Conservation (phyloP, 441 rosid species). For the Jatropha multifida region DNA sequence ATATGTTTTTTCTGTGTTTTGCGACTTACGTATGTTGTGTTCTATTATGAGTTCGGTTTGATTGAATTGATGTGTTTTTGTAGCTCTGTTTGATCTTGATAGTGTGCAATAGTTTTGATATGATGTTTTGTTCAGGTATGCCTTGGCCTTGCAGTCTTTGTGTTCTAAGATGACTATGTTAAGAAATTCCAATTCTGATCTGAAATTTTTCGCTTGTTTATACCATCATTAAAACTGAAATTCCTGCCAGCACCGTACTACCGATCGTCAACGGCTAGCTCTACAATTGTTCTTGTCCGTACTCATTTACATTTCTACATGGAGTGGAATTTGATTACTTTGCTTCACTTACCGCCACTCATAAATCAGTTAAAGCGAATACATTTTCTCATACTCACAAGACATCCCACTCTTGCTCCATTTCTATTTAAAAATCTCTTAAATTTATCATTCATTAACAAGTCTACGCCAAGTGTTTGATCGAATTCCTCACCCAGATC, state of each 20-base stretch:
- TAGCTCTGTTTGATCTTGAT: background rate
- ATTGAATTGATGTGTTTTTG: background rate
- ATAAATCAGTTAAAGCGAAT: background rate
- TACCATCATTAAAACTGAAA: no score
- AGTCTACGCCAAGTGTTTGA: conserved; percentile 11
- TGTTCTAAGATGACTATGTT: background rate
- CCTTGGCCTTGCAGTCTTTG: background rate
- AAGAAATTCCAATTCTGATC: background rate
- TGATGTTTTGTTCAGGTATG: background rate
- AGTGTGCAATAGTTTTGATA: background rate
- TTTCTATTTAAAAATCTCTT: background rate
- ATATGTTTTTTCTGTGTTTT: background rate
- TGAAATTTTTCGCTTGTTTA: background rate
- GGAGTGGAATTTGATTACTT: conserved; percentile 2
- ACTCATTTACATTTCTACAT: background rate
- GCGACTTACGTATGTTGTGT: conserved; percentile 18
- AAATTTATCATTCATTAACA: background rate
- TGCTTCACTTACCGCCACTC: background rate
- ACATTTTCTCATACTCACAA: background rate
- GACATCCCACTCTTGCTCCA: background rate
- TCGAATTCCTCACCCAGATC: conserved; percentile 12
- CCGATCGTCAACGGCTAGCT: no score
- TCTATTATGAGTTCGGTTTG: background rate
- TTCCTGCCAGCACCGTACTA: no score
- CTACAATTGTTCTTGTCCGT: background rate